Conservation (phyloP, 2,329 filamentous ascomycete species). For the Phialophora chinensis region DNA sequence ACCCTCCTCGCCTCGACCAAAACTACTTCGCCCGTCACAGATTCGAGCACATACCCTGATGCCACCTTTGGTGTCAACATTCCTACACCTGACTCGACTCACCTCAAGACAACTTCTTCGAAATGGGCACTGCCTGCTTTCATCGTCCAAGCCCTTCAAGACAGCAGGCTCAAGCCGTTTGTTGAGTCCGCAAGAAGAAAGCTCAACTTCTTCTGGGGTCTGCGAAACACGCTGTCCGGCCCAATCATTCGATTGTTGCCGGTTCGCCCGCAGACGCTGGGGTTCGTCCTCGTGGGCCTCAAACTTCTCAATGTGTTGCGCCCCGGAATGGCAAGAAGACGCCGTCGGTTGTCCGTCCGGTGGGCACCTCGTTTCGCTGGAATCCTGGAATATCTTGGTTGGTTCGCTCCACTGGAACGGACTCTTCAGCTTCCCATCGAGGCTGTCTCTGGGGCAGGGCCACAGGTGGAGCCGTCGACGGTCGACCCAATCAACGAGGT, state of each 20-base stretch:
- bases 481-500: neutral
- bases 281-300: neutral
- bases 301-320: neutral
- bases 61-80: neutral
- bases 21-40: neutral
- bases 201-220: neutral
- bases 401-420: neutral
- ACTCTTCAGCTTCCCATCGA: neutral
- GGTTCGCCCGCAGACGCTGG: neutral
- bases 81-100: neutral
- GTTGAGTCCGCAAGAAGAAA: constrained; percentile 8
- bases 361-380: neutral
- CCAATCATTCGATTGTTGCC: neutral
- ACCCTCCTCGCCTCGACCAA: neutral
- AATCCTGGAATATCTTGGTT: neutral
- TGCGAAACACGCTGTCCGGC: constrained; percentile 1
- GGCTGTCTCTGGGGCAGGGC: too few species aligned
- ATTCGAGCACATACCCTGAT: neutral
- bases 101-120: neutral
- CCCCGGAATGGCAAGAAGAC: neutral
- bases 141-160: neutral
- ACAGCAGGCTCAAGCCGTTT: neutral
- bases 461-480: neutral
- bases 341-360: neutral
- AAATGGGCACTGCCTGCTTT: neutral